Percentiles rank a stretch among this genome's conserved stretches.
These are phyloP conservation scores for Sequoiadendron giganteum DNA, from an alignment of 75 land plant species.

Conservation along the genomic window DNA sequence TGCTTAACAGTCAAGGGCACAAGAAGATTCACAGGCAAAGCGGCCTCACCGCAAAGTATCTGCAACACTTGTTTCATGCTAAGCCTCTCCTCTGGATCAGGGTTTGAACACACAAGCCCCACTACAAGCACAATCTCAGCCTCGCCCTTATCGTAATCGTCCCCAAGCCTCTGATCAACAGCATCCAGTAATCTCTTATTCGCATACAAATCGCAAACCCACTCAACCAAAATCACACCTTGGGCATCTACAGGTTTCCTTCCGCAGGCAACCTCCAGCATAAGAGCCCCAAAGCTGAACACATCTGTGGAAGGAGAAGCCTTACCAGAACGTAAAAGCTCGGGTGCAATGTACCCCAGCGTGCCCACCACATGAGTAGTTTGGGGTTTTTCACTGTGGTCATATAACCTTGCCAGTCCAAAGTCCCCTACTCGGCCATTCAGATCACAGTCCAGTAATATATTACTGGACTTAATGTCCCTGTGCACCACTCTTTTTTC, in stretches of 20 bases:
- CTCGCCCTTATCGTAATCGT: background rate
- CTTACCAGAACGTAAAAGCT: background rate
- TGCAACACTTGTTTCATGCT: background rate
- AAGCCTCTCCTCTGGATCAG: background rate
- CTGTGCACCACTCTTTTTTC: constrained; percentile 21
- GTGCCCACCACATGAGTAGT: background rate
- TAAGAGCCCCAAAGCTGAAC: background rate
- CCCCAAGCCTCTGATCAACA: background rate
- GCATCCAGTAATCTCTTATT: background rate
- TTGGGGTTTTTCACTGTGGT: constrained; percentile 7
- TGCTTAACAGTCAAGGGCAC: background rate
- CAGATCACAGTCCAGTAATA: constrained; percentile 17
- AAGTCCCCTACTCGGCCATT: constrained; percentile 28
- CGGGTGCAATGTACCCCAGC: constrained; percentile 26
- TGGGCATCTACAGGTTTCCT: background rate
- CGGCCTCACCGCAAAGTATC: background rate
- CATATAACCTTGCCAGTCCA: constrained; percentile 26
- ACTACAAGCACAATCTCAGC: background rate
- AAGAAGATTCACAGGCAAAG: background rate
- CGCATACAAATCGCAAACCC: background rate
- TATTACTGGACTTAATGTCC: constrained; percentile 31
- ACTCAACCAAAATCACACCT: background rate
- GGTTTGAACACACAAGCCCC: background rate
- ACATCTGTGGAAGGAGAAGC: background rate
- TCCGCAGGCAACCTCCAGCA: constrained; percentile 8